Base-by-base conservation (phyloP, 768 basidiomycete genomes). In the Suillus subaureus region DNA sequence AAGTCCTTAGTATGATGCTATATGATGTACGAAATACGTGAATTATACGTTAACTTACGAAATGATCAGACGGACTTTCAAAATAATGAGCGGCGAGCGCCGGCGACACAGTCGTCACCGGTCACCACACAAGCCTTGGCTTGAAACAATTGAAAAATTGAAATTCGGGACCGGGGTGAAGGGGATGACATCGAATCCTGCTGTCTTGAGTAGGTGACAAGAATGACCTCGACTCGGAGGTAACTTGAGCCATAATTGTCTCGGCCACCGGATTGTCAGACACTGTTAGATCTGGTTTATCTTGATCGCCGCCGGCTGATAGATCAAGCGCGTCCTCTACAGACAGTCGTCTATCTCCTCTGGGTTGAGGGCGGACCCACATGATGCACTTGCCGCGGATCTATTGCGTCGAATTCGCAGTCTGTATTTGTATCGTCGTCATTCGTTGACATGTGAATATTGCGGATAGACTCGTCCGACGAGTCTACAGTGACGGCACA, bases 1-100 rank as follows among this genome's bases (percentile, higher is more conserved):
- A 49, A 13, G 23, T 49, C 13, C 23, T 49, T 23, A 49, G 47
- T 51, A 28, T 28, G 51, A n/a, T n/a, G n/a, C n/a, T n/a, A n/a
- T n/a, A n/a, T n/a, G n/a, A 16, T 51, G 51, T 51, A 51, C 47
- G 13, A 49, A 49, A 28, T 28, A 51, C 15, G 26, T 51, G 51
- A 31, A 31, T 18, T 88, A 72, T 84, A 87, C 74, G 74, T 89
- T 57, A 85, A 35, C 35, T 35, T 35, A 35, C 80, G 4, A 89
- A 26, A 89, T 73, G 77, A 77, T 64, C 75, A 85, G 37, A 79
- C 86, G 15, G 78, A 80, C 55, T 86, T 83, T 75, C 0, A 52
- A 52, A 52, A 52, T 52, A 31, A 28, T 18, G 51, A 52, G 51
- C 51, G 81, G 74, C n/a, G n/a, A n/a, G n/a, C n/a, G n/a, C n/a